phyloP scores from a whole-genome alignment of 1,139 yeast species.

The Hemisphaericaspora subhashii region DNA sequence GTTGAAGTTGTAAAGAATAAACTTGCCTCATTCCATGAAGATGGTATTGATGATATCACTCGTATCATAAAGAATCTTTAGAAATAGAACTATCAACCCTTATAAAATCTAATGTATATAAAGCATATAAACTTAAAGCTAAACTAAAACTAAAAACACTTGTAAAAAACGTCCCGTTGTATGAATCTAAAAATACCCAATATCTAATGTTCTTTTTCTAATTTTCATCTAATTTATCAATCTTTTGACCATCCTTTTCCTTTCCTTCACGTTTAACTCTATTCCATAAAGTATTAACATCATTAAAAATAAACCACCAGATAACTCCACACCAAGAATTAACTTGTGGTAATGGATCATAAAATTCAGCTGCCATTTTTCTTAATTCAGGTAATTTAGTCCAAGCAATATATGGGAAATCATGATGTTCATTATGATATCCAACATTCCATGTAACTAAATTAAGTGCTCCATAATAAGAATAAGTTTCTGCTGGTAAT shows the following conservation, averaged over 20 bases:
- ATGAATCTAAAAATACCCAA: too few species aligned
- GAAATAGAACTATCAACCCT: too few species aligned
- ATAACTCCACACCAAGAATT: conserved; percentile 78
- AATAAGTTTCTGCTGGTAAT: conserved; percentile 76
- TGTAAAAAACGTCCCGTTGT: too few species aligned
- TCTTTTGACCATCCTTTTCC: conserved; percentile 34
- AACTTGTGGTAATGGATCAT: conserved; percentile 77
- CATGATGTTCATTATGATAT: conserved; percentile 92
- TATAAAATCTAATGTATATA: too few species aligned
- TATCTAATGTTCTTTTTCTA: not conserved
- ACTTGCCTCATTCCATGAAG: conserved; percentile 43
- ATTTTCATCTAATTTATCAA: conserved; percentile 25
- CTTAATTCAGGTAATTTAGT: conserved; percentile 68
- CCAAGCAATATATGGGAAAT: conserved; percentile 94
- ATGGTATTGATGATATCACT: conserved; percentile 56
- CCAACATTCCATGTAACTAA: conserved; percentile 88
- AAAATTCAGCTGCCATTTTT: conserved; percentile 74
- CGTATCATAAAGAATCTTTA: conserved; percentile 9
- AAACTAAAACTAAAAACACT: not conserved
- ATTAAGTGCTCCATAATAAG: conserved; percentile 83
- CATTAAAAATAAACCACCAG: conserved; percentile 67
- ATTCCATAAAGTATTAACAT: conserved; percentile 71
- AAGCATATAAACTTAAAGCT: not conserved
- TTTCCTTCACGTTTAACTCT: conserved; percentile 68
- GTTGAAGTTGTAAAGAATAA: conserved; percentile 56